Base-by-base conservation (phyloP, 2,329 filamentous ascomycete species). In the Sarocladium brachiariae region DNA sequence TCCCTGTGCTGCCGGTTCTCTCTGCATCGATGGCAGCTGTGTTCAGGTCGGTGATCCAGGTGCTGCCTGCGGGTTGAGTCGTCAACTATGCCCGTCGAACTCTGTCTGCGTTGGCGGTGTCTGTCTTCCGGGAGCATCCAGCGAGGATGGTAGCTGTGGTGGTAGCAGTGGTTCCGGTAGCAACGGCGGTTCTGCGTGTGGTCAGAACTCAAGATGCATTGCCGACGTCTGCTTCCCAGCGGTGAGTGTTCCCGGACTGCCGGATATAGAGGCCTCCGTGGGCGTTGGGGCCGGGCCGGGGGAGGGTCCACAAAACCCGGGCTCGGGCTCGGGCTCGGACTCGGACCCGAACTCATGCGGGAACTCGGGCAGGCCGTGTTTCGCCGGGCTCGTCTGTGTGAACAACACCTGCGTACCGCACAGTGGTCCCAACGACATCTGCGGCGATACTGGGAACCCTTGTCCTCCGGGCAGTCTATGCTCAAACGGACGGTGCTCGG, bases 381-480 rank as follows among this genome's bases (percentile, higher is more conserved):
- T 37, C 18, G 46, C 46, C 7, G 46, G 46, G 25, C 46, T 49
- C 10, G 25, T 10, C 21, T 49, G 46, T 18, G 46, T 49, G 14
- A 13, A 23, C 3, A 31, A 37, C 16, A 6, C 4, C 7, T 49
- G 46, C 21, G 46, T 49, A 4, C 24, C 27, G 3, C 13, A 21
- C 19, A 30, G n/a, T 9, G 46, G 46, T 4, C 46, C 46, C 11
- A 31, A 35, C 18, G 46, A 49, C 21, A 31, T 49, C 46, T 49
- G 46, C n/a, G 46, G 46, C 11, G 7, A 35, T 5, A 31, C 46
- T 21, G 33, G 33, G 8, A 19, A 13, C 19, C 46, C 46, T 9
- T 49, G 46, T 49, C 30, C 30, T 14, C 37, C 18, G 10, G 46
- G 46, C 6, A 49, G 46, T 24, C 46, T 49, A 2, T 49, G 46